These are phyloP conservation scores for Zymoseptoria crescenta DNA, from an alignment of 2,329 filamentous ascomycete genomes.

Conservation along the genomic window DNA sequence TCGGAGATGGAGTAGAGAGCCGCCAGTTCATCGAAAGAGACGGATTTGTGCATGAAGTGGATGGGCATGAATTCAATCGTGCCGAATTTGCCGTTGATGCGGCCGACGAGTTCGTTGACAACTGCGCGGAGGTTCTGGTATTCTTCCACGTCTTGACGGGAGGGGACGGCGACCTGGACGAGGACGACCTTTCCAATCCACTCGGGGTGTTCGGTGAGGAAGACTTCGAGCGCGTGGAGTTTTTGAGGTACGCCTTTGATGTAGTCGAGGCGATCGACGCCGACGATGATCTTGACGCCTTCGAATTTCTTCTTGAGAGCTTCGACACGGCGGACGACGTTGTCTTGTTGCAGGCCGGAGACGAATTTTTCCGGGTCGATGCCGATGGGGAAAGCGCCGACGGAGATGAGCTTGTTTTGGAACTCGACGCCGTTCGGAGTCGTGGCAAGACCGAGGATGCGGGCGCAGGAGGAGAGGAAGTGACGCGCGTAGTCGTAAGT, in stretches of 20 bases:
- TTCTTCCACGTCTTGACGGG: constrained; percentile 90
- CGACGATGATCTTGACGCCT: constrained; percentile 91
- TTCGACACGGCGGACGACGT: constrained; percentile 80
- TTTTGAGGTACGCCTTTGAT: constrained; percentile 99
- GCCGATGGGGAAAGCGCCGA: constrained; percentile 93
- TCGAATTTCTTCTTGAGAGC: constrained; percentile 84
- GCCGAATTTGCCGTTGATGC: constrained; percentile 95
- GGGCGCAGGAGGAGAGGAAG: constrained; percentile 93
- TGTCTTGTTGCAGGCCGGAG: constrained; percentile 75
- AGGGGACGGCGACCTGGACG: constrained; percentile 92
- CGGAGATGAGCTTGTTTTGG: constrained; percentile 77
- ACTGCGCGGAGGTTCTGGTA: constrained; percentile 94
- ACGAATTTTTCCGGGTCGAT: constrained; percentile 97
- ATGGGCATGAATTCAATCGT: constrained; percentile 99
- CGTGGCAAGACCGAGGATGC: constrained; percentile 71
- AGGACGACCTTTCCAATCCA: constrained; percentile 97
- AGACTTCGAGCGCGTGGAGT: constrained; percentile 90
- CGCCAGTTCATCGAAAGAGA: constrained; percentile 88
- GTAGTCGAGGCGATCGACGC: constrained; percentile 93
- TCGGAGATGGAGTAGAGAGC: constrained; percentile 89
- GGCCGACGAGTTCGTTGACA: constrained; percentile 91
- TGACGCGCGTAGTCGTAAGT: constrained; percentile 99
- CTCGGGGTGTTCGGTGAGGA: constrained; percentile 92
- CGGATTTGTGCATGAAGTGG: constrained; percentile 95
- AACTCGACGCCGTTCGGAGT: constrained; percentile 92